Conservation (phyloP, 1,284 basidiomycete species). For the Pseudozyma tsukubaensis region DNA sequence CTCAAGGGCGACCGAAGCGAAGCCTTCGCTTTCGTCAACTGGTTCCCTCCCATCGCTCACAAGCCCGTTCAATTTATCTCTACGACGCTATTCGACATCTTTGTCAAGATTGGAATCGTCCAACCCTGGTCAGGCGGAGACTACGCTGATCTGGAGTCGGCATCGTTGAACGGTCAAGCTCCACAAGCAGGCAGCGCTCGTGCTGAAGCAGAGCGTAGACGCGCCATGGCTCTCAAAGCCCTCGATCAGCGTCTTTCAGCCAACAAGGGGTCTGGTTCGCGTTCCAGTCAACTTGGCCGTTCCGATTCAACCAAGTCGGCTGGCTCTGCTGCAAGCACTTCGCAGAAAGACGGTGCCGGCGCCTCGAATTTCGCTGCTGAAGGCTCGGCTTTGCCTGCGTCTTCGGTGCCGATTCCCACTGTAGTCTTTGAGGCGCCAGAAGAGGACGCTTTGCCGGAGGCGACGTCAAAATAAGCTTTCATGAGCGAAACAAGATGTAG, state of each 20-base stretch:
- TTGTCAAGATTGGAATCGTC: slow-evolving; percentile 76
- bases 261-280: slow-evolving; percentile 32
- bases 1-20: slow-evolving; percentile 87
- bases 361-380: background rate
- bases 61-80: slow-evolving; percentile 77
- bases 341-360: slow-evolving; percentile 6
- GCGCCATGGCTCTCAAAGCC: slow-evolving; percentile 92
- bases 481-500: background rate
- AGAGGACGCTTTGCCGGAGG: slow-evolving; percentile 28
- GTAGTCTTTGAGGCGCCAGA: slow-evolving; percentile 49
- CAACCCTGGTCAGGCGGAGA: slow-evolving; percentile 73
- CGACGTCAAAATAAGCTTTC: slow-evolving; percentile 15
- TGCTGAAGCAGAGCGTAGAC: slow-evolving; percentile 69
- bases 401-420: slow-evolving; percentile 28
- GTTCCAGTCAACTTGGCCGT: slow-evolving; percentile 24
- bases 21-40: slow-evolving; percentile 92
- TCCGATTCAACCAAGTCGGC: slow-evolving; percentile 32
- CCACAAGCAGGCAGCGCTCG: slow-evolving; percentile 42
- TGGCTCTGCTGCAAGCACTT: slow-evolving; percentile 9
- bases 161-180: slow-evolving; percentile 75
- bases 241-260: slow-evolving; percentile 87
- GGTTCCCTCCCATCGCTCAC: slow-evolving; percentile 87
- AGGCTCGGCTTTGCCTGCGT: slow-evolving; percentile 6
- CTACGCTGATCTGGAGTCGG: slow-evolving; percentile 69
- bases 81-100: slow-evolving; percentile 77